These are phyloP conservation scores for Ophiognomonia clavigignenti-juglandacearum DNA, from an alignment of 2,329 filamentous ascomycete species.

Conservation along the genomic window DNA sequence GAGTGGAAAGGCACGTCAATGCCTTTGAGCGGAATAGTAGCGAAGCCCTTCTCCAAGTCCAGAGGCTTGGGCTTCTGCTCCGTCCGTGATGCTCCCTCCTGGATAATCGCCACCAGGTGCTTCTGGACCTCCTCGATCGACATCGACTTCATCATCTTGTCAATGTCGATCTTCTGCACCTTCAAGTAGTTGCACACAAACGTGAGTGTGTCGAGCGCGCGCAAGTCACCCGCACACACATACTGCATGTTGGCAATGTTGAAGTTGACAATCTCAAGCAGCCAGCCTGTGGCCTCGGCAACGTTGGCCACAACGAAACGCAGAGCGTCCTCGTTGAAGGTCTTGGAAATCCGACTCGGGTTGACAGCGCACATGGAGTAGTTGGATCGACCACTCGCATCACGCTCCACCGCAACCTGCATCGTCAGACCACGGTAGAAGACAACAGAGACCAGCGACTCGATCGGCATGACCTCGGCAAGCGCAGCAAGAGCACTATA, in stretches of 20 bases:
- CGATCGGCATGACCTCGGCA: slow-evolving; percentile 99
- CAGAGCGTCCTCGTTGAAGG: slow-evolving; percentile 95
- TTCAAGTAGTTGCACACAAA: slow-evolving; percentile 94
- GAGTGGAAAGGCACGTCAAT: slow-evolving; percentile 99
- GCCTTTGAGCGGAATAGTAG: slow-evolving; percentile 91
- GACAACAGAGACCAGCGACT: slow-evolving; percentile 94
- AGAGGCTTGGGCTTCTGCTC: slow-evolving; percentile 83
- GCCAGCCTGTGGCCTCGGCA: slow-evolving; percentile 87
- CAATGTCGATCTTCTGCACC: slow-evolving; percentile 94
- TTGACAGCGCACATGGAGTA: slow-evolving; percentile 99
- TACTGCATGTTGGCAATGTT: slow-evolving; percentile 75
- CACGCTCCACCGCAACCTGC: slow-evolving; percentile 98
- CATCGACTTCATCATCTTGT: slow-evolving; percentile 80
- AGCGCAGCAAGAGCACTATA: slow-evolving; percentile 95
- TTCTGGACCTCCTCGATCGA: slow-evolving; percentile 87
- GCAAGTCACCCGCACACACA: slow-evolving; percentile 66
- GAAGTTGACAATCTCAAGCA: slow-evolving; percentile 98
- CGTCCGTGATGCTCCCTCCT: slow-evolving; percentile 80
- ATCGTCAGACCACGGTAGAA: slow-evolving; percentile 99
- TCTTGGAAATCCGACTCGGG: slow-evolving; percentile 95
- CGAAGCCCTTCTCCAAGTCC: slow-evolving; percentile 89
- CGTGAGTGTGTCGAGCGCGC: slow-evolving; percentile 66
- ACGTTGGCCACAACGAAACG: slow-evolving; percentile 97
- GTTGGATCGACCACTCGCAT: slow-evolving; percentile 87
- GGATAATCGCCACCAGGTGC: slow-evolving; percentile 86